Percentiles rank a stretch among this genome's conserved stretches.
These are phyloP conservation scores for Rugonectria rugulosa DNA, from an alignment of 2,329 filamentous ascomycete genomes.

Conservation along the genomic window DNA sequence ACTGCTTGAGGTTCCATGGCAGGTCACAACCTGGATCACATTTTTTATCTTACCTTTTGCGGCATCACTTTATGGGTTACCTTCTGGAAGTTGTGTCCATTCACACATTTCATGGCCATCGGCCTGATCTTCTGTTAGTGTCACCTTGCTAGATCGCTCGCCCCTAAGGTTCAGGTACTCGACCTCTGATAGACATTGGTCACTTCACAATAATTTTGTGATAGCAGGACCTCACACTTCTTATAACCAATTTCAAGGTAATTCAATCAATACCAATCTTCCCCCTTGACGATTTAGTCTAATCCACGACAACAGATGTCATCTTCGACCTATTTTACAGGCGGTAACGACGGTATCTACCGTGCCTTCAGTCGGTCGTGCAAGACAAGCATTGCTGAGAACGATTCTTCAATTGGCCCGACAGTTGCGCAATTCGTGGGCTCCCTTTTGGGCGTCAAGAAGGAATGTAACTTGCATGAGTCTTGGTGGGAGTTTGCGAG, in stretches of 20 bases:
- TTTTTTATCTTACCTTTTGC: no score
- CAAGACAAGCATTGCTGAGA: neutral
- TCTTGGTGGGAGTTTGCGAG: neutral
- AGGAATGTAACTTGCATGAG: neutral
- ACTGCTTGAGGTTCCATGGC: no score
- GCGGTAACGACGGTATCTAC: neutral
- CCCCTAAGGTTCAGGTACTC: neutral
- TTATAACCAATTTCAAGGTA: neutral
- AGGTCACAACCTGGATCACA: no score
- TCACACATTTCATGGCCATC: no score
- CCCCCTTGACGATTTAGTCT: no score
- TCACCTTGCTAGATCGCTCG: neutral
- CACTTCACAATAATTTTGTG: neutral
- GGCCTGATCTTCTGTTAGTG: no score
- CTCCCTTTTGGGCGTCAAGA: neutral
- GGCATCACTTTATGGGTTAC: no score
- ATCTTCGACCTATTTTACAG: no score
- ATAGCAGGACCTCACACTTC: neutral
- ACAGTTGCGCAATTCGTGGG: neutral
- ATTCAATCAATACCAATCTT: no score
- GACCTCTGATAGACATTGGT: neutral
- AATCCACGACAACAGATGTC: no score
- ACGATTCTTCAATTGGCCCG: neutral
- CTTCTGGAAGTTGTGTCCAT: no score
- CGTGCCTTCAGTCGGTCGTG: neutral